Conservation (phyloP, 2,329 filamentous ascomycete species). For the Aspergillus transmontanensis region DNA sequence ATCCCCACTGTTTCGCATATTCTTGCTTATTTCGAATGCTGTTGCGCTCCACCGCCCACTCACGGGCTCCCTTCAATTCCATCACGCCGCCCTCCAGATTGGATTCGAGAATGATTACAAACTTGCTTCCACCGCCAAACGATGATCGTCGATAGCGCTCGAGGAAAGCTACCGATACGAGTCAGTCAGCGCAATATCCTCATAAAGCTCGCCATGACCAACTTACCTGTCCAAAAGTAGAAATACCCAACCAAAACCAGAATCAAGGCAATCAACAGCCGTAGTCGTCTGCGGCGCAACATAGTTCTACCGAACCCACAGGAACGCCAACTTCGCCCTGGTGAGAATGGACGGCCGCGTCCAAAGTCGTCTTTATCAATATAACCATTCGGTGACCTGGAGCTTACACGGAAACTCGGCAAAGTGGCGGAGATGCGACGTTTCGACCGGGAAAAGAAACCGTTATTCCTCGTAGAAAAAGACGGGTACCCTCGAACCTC, state of each 20-base stretch:
- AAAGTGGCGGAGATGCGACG: slow-evolving; percentile 77
- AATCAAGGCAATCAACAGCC: slow-evolving; percentile 61
- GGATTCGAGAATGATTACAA: slow-evolving; percentile 88
- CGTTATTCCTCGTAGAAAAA: slow-evolving; percentile 78
- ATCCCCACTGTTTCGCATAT: slow-evolving; percentile 86
- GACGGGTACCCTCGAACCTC: slow-evolving; percentile 75
- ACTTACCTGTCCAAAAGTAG: slow-evolving; percentile 74
- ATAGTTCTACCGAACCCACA: slow-evolving; percentile 49
- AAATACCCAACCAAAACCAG: slow-evolving; percentile 64
- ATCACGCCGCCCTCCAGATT: slow-evolving; percentile 97
- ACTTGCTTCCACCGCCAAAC: slow-evolving; percentile 84
- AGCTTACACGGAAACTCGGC: slow-evolving; percentile 66
- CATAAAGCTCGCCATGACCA: background rate
- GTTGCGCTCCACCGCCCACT: slow-evolving; percentile 98
- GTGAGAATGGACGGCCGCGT: slow-evolving; percentile 53
- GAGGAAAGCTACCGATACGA: slow-evolving; percentile 58
- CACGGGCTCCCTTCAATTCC: slow-evolving; percentile 96
- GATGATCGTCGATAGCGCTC: slow-evolving; percentile 70
- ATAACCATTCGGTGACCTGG: slow-evolving; percentile 41
- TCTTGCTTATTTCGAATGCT: slow-evolving; percentile 93
- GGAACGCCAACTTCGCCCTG: slow-evolving; percentile 33
- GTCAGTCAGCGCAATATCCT: slow-evolving; percentile 19
- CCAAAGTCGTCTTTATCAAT: slow-evolving; percentile 74
- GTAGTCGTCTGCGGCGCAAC: slow-evolving; percentile 67
- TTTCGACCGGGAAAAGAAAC: slow-evolving; percentile 85